Evolutionary conservation across 2,329 filamentous ascomycete genomes (phyloP), one percentile per base, ranked within the genome.

Genomic region (Colletotrichum filicis): DNA sequence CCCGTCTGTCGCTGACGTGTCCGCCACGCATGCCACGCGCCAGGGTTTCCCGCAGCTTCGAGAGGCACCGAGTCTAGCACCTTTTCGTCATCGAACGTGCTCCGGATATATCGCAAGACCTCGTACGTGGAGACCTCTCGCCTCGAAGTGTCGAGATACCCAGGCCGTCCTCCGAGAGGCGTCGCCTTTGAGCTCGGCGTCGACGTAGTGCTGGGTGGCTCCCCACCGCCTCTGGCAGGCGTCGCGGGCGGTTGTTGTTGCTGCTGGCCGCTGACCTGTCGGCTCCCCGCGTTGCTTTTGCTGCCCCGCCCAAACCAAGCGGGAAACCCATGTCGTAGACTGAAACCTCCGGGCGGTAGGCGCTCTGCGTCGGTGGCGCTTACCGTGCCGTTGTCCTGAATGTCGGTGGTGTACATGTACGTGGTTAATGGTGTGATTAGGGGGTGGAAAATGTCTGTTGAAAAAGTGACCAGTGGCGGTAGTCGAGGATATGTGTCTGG

Each of bases 1-100:
- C 72, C 73, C n/a, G 22, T 32, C 62, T 74, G 66, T 7, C 69
- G 66, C 63, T 75, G 74, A 26, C 96, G 89, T 7, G 93, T 90
- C 77, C 91, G 89, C 96, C 96, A 98, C 5, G 96, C 96, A 83
- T 98, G 94, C 93, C 95, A 98, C 26, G 96, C 97, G 7, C 95
- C 94, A 3, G 94, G 92, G 77, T 98, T 98, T 1, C 94, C 96
- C 0, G 95, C 95, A 22, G 94, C 94, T 75, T 95, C 91, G 1
- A 97, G 84, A 1, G 95, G 92, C 24, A 98, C 86, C 0, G 89
- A 89, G 82, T 98, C 95, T 3, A 98, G 86, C 8, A 97, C 89
- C 0, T 86, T 83, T 74, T 93, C 93, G 71, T 95, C 91, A 76
- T 94, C 93, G 80, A 99, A 98, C 0, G 94, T 89, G 75, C 92